These are phyloP conservation scores for Grifola frondosa DNA, from an alignment of 1,284 basidiomycete genomes.

Conservation along the genomic window DNA sequence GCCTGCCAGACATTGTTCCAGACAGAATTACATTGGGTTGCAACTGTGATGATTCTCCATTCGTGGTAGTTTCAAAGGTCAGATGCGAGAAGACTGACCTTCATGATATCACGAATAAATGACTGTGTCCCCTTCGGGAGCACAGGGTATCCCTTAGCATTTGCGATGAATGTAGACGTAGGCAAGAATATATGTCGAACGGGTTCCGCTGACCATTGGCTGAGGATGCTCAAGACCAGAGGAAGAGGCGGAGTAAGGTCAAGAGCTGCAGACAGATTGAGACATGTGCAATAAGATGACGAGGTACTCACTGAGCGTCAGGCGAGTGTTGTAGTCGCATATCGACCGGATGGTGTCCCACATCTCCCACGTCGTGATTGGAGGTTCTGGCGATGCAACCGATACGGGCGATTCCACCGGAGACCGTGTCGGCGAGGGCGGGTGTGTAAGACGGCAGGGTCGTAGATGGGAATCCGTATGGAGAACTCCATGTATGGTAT, in stretches of 20 bases:
- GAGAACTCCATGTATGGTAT: slow-evolving; percentile 75
- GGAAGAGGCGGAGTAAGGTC: slow-evolving; percentile 90
- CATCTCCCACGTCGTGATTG: slow-evolving; percentile 93
- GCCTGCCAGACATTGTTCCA: slow-evolving; percentile 60
- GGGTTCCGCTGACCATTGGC: slow-evolving; percentile 92
- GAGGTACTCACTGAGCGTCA: slow-evolving; percentile 71
- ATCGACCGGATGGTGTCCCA: slow-evolving; percentile 93
- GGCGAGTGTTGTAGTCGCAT: slow-evolving; percentile 82
- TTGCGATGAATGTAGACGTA: slow-evolving; percentile 89
- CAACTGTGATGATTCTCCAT: slow-evolving; percentile 48
- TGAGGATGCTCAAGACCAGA: slow-evolving; percentile 65
- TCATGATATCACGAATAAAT: slow-evolving; percentile 86
- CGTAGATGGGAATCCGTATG: slow-evolving; percentile 83
- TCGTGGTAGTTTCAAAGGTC: neutral
- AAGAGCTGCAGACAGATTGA: slow-evolving; percentile 56
- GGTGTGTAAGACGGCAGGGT: slow-evolving; percentile 56
- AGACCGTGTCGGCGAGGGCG: slow-evolving; percentile 28
- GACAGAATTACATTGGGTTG: slow-evolving; percentile 82
- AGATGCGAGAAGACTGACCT: slow-evolving; percentile 48
- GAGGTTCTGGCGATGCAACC: slow-evolving; percentile 43
- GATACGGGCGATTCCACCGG: slow-evolving; percentile 11
- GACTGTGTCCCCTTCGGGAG: slow-evolving; percentile 89
- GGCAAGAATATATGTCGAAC: slow-evolving; percentile 88
- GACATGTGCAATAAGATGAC: slow-evolving; percentile 1
- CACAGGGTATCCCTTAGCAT: slow-evolving; percentile 96